Conservation (phyloP, 495 filamentous ascomycete species). For the Xylaria palmicola region DNA sequence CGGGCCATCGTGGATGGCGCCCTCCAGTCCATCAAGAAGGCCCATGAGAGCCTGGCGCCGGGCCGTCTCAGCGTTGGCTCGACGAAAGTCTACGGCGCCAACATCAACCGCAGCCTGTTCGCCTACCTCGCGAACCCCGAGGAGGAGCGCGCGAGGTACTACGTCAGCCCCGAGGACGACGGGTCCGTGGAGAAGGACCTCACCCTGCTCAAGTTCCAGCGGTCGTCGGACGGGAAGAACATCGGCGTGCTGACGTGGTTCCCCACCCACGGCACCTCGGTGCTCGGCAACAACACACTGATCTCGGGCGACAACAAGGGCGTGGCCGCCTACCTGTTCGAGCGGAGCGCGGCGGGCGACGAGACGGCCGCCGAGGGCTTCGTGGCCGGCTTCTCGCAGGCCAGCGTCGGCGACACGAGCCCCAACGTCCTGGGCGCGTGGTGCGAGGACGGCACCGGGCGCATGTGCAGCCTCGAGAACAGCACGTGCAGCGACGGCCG, state of each 20-base stretch:
- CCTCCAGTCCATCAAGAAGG: slow-evolving; percentile 73
- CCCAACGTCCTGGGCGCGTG: slow-evolving; percentile 85
- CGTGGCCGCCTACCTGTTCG: slow-evolving; percentile 83
- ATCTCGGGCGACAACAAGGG: slow-evolving; percentile 96
- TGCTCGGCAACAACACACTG: slow-evolving; percentile 90
- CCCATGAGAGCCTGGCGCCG: slow-evolving; percentile 70
- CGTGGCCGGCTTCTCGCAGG: slow-evolving; percentile 91
- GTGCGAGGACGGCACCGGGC: slow-evolving; percentile 74
- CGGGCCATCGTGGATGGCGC: slow-evolving; percentile 88
- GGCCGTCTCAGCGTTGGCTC: slow-evolving; percentile 73
- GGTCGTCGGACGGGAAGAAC: slow-evolving; percentile 67
- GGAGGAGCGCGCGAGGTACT: slow-evolving; percentile 72
- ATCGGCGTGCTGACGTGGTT: slow-evolving; percentile 89
- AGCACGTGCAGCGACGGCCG: slow-evolving; percentile 73
- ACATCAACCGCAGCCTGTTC: slow-evolving; percentile 86
- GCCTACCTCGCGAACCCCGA: slow-evolving; percentile 89
- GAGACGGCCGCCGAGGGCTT: slow-evolving; percentile 62
- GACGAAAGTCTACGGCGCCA: slow-evolving; percentile 75
- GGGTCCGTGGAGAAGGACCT: slow-evolving; percentile 83
- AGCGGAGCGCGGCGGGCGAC: slow-evolving; percentile 60
- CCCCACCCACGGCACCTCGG: slow-evolving; percentile 87
- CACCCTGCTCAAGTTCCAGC: slow-evolving; percentile 78
- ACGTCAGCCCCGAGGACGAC: slow-evolving; percentile 53
- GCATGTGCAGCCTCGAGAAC: slow-evolving; percentile 69
- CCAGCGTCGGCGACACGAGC: slow-evolving; percentile 89